Conservation (phyloP, 2,329 filamentous ascomycete genomes). For the Graphium sp. region DNA sequence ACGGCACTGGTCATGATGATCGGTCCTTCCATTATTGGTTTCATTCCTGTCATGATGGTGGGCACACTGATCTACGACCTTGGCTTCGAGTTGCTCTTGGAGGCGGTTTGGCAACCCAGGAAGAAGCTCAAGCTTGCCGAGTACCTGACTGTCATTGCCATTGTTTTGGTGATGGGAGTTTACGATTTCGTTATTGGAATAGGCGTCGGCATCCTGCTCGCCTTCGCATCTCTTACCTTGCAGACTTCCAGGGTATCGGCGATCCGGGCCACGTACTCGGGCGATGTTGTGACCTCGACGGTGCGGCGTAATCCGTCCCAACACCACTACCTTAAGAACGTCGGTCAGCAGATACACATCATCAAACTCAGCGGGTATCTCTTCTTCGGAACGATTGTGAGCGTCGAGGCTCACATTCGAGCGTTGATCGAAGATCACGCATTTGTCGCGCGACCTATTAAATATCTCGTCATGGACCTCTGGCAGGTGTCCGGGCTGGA, state of each 20-base stretch:
- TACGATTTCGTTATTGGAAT: conserved; percentile 96
- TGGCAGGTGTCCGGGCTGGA: conserved; percentile 82
- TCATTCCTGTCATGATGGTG: conserved; percentile 92
- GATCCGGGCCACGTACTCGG: conserved; percentile 78
- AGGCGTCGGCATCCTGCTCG: conserved; percentile 75
- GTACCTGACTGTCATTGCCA: conserved; percentile 76
- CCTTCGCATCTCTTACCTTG: conserved; percentile 79
- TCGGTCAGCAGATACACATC: conserved; percentile 75
- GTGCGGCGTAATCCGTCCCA: conserved; percentile 84
- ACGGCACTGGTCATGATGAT: conserved; percentile 73
- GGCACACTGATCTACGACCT: conserved; percentile 89
- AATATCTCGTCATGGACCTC: conserved; percentile 80
- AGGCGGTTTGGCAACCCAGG: conserved; percentile 77
- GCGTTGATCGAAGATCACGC: conserved; percentile 67
- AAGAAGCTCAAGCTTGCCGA: conserved; percentile 77
- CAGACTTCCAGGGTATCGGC: conserved; percentile 84
- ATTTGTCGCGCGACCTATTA: conserved; percentile 64
- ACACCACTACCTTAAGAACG: conserved; percentile 68
- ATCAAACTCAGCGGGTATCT: conserved; percentile 87
- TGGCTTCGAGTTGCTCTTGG: conserved; percentile 78
- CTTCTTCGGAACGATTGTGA: conserved; percentile 97
- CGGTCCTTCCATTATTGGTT: conserved; percentile 79
- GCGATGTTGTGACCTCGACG: conserved; percentile 77
- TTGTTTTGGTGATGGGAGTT: conserved; percentile 88
- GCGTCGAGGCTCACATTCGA: conserved; percentile 78